Conservation (phyloP, 2,329 filamentous ascomycete species). For the Botrytis squamosa region DNA sequence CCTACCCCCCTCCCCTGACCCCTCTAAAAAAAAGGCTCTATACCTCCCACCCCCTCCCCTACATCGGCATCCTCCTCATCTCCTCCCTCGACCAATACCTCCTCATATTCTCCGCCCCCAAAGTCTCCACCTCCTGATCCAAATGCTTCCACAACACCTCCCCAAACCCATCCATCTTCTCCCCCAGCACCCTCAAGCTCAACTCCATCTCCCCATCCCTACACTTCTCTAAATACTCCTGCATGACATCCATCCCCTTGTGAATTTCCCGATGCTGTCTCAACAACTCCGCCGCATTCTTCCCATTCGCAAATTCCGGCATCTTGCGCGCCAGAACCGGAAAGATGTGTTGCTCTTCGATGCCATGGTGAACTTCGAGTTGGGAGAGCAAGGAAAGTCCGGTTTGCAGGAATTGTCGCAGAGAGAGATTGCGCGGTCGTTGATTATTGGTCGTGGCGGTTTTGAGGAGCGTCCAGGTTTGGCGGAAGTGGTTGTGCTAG, state of each 20-base stretch:
- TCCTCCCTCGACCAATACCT: constrained; percentile 77
- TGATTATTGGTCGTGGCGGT: constrained; percentile 58
- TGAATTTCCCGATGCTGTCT: constrained; percentile 79
- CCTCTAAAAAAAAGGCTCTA: too few species aligned
- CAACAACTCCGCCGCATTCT: constrained; percentile 61
- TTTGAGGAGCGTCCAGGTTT: constrained; percentile 70
- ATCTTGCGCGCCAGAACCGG: constrained; percentile 73
- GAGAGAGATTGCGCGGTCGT: constrained; percentile 62
- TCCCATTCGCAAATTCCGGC: constrained; percentile 64
- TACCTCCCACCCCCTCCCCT: constrained; percentile 17
- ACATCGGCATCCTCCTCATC: constrained; percentile 70
- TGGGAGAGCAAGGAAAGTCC: constrained; percentile 69
- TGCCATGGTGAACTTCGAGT: constrained; percentile 74
- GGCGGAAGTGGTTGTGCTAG: constrained; percentile 74
- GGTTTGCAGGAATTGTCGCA: constrained; percentile 65
- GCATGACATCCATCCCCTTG: constrained; percentile 65
- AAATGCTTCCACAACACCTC: constrained; percentile 78
- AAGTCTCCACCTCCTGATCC: constrained; percentile 75
- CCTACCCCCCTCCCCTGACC: too few species aligned
- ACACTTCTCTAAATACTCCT: constrained; percentile 64
- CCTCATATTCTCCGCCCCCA: constrained; percentile 86
- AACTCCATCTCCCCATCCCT: constrained; percentile 60
- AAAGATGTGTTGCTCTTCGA: constrained; percentile 82
- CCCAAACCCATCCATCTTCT: constrained; percentile 75
- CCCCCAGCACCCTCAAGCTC: constrained; percentile 59